Evolutionary conservation across 495 filamentous ascomycete genomes (phyloP), one percentile per base, ranked within the genome.

Genomic region (Physcia stellaris): DNA sequence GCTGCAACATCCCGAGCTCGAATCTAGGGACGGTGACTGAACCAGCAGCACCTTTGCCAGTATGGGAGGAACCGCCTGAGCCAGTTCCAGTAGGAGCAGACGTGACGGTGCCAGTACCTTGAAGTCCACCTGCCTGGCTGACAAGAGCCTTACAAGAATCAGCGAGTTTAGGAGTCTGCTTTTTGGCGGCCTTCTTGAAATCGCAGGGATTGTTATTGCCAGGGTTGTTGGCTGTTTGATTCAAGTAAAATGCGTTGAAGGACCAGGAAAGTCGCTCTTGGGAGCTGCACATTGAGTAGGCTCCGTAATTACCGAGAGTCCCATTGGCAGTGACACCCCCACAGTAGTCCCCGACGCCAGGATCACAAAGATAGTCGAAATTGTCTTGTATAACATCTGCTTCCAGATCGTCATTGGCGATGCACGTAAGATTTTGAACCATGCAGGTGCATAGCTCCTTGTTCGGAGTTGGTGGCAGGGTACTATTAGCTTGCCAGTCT

Each of bases 251-350:
- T 41, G 67, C 58, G 63, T 94, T 79, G 45, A 95, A 67, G 23
- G 76, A 80, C 54, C 77, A 94, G 36, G 75, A 77, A 18, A 96
- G 75, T 61, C 90, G 71, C 57, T 93, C 67, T 44, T 66, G 73
- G 46, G 75, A 43, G 48, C 68, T 70, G 68, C 90, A 98, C 83
- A 94, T 92, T 58, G 77, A 74, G 64, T 86, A 96, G 4, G 83
- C 77, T 35, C 90, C 90, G 56, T 92, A 98, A 17, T 63, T 63
- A 35, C 86, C 90, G 16, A 67, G 73, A 35, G 72, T 74, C 11
- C 64, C 69, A 55, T 95, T 83, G 46, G 67, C 61, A 31, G 57
- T 57, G 55, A 96, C 79, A 28, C 84, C 87, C 5, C 56, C 58
- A 62, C 90, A 94, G 37, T 67, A 62, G 40, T 68, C 62, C 24